Percentiles rank a stretch among this genome's conserved stretches.
Conservation (phyloP, 2,329 filamentous ascomycete genomes). For the Trichoderma harzianum region DNA sequence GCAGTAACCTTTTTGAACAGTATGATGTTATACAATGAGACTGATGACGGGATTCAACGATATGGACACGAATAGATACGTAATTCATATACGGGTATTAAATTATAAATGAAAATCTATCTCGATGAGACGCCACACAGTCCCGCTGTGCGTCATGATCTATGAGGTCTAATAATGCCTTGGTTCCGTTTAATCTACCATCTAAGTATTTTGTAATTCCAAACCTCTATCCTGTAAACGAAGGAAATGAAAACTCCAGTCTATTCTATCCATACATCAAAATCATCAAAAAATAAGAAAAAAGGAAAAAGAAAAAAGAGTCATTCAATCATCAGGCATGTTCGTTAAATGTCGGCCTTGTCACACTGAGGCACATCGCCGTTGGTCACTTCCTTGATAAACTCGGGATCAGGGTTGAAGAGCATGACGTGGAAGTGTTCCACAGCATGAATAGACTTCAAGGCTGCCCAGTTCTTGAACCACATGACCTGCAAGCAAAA, state of each 20-base stretch:
- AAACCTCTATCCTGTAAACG: conserved; percentile 3
- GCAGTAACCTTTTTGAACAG: background rate
- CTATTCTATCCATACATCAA: background rate
- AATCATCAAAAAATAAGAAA: background rate
- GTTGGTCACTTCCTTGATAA: conserved; percentile 67
- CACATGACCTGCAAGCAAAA: conserved; percentile 31
- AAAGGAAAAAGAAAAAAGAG: no score
- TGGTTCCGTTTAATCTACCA: background rate
- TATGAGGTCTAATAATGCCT: background rate
- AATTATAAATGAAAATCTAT: background rate
- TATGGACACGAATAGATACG: background rate
- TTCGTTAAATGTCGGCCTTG: conserved; percentile 29
- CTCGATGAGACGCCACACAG: background rate
- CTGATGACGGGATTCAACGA: background rate
- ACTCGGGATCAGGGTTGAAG: conserved; percentile 66
- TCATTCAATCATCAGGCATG: background rate
- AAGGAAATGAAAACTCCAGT: conserved; percentile 4
- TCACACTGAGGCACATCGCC: conserved; percentile 67
- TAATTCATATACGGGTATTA: background rate
- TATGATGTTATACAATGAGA: background rate
- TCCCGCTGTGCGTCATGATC: background rate
- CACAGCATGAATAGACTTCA: conserved; percentile 82
- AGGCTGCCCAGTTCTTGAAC: conserved; percentile 74
- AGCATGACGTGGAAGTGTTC: conserved; percentile 97
- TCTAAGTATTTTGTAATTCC: background rate